Evolutionary conservation across 345 rosid species (phyloP), one percentile per base, ranked within the genome.

Genomic region (Raphanus raphanistrum): DNA sequence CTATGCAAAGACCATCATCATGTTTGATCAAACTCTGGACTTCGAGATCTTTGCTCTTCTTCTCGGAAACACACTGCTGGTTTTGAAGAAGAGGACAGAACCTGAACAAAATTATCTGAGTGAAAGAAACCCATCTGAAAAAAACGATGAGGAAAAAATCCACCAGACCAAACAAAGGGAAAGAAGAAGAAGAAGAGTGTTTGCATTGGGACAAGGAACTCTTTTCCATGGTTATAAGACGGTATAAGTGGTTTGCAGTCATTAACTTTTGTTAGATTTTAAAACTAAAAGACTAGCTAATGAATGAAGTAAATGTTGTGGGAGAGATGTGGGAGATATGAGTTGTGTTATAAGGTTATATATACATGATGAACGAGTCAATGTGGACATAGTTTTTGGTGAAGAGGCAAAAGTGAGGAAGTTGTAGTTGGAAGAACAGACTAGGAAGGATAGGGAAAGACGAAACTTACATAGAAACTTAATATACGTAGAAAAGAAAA

Each of bases 101-200:
- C 64, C 81, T 82, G n/a, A 79, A 82, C 72, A 87, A 76, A 73
- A 81, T 79, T 2, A 35, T 67, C 28, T 65, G 74, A 15, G 86
- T 7, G 5, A 70, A 54, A 4, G 28, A 26, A 58, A 80, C 78
- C 80, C 74, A 75, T 67, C 57, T 73, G 76, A 76, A 45, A 74
- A 60, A 87, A 74, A 61, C 41, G 66, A 55, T 68, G 71, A 74
- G 52, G 38, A 80, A 4, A 73, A 79, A 9, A 8, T 67, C 60
- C 66, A 87, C 48, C 21, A 84, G 29, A 15, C 43, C 75, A 32
- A 81, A 74, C 72, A 78, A 71, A 13, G 61, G 73, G 2, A 62
- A 66, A 77, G 71, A 65, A 60, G 45, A 35, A 36, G 54, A 7
- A 71, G 60, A 67, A 11, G 58, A 52, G 41, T 80, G 64, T 59